Evolutionary conservation across 2,329 filamentous ascomycete genomes (phyloP).

Genomic region (Aureobasidium melanogenum): DNA sequence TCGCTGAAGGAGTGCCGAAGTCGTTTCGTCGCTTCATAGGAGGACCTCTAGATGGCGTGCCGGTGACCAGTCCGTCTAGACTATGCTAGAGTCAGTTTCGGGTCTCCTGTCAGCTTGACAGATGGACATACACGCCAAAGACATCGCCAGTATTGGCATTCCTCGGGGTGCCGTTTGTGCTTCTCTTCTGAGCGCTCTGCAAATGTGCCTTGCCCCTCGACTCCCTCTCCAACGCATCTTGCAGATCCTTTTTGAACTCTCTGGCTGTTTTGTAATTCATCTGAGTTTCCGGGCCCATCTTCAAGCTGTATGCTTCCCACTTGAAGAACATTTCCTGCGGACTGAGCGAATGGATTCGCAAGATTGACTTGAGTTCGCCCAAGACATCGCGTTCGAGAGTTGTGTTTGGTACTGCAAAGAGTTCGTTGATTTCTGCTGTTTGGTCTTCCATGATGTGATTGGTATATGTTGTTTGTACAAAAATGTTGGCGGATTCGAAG

Average conservation of each 20-base stretch:
- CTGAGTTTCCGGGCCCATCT: constrained; percentile 75
- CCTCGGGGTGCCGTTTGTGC: constrained; percentile 48
- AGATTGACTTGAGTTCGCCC: constrained; percentile 73
- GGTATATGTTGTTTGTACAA: not conserved
- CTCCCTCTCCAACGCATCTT: constrained; percentile 73
- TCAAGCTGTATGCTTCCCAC: constrained; percentile 97
- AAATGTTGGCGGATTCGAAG: not conserved
- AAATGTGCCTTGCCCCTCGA: constrained; percentile 56
- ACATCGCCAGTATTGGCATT: constrained; percentile 49
- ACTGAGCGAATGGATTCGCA: constrained; percentile 71
- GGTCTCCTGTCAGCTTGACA: accelerated
- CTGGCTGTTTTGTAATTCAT: constrained; percentile 62
- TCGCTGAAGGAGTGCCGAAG: constrained; percentile 41
- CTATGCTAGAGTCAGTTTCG: constrained; percentile 20
- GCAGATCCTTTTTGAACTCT: constrained; percentile 77
- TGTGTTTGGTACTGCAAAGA: constrained; percentile 43
- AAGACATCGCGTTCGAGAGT: constrained; percentile 68
- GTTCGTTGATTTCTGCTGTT: constrained; percentile 44
- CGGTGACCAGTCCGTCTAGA: constrained; percentile 39
- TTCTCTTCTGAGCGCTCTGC: constrained; percentile 51
- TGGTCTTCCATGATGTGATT: constrained; percentile 37
- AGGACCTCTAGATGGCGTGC: constrained; percentile 35
- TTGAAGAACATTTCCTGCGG: constrained; percentile 91
- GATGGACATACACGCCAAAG: constrained; percentile 61
- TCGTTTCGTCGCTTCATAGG: constrained; percentile 45